Conservation (phyloP, 768 basidiomycete genomes). For the Boletus sp. region DNA sequence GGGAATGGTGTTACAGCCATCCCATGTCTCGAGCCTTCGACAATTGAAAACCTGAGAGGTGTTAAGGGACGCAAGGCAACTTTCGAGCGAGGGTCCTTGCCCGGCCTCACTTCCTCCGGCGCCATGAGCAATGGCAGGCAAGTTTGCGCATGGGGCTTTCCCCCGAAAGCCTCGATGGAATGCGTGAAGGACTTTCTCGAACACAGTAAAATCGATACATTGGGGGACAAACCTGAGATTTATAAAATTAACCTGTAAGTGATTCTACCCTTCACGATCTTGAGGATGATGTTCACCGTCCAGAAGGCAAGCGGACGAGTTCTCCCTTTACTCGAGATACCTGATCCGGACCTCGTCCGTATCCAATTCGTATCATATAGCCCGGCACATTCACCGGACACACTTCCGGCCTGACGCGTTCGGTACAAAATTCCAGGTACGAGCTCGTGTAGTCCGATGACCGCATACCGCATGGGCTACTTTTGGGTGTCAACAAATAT, state of each 20-base stretch:
- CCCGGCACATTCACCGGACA: slow-evolving; percentile 61
- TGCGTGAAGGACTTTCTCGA: slow-evolving; percentile 42
- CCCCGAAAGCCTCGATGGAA: slow-evolving; percentile 41
- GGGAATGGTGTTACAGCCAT: slow-evolving; percentile 42
- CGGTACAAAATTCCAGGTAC: slow-evolving; percentile 42
- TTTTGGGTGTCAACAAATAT: slow-evolving; percentile 5
- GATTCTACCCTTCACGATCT: background rate
- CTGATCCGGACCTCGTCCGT: slow-evolving; percentile 53
- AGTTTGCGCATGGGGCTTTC: slow-evolving; percentile 63
- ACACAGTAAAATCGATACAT: slow-evolving; percentile 43
- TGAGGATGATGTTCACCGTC: slow-evolving; percentile 5
- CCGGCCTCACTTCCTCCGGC: slow-evolving; percentile 49
- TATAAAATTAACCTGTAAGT: slow-evolving; percentile 53
- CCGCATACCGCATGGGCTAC: background rate
- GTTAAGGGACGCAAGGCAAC: slow-evolving; percentile 40
- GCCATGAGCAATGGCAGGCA: slow-evolving; percentile 49
- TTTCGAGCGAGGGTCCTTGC: slow-evolving; percentile 34
- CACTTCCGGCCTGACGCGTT: slow-evolving; percentile 38
- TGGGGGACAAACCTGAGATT: slow-evolving; percentile 44
- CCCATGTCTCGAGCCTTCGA: slow-evolving; percentile 27
- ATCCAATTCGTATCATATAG: slow-evolving; percentile 69
- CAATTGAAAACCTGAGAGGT: slow-evolving; percentile 36
- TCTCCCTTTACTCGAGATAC: slow-evolving; percentile 50
- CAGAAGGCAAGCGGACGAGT: slow-evolving; percentile 37
- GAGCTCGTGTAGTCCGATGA: slow-evolving; percentile 53